A percentile compares a stretch with the other conserved stretches of the same genome.
These are phyloP conservation scores for Vanilla planifolia DNA, from an alignment of 106 monocot species.

Conservation along the genomic window DNA sequence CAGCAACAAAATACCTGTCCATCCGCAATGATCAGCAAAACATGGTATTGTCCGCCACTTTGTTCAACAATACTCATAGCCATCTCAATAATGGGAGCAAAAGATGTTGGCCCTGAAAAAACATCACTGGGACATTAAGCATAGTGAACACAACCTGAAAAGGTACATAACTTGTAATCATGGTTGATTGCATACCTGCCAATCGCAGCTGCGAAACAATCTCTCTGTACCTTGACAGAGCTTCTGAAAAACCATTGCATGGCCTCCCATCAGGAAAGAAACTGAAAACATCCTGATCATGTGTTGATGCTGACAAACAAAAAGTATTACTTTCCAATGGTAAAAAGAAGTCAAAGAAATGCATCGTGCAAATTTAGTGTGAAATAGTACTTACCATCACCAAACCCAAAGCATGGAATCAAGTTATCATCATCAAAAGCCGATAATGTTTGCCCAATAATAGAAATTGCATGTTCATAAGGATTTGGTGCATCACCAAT, in stretches of 20 bases:
- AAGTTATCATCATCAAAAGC: slow-evolving; percentile 79
- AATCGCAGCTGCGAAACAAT: slow-evolving; percentile 36
- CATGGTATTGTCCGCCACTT: slow-evolving; percentile 81
- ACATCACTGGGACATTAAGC: too few species aligned
- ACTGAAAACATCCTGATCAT: slow-evolving; percentile 52
- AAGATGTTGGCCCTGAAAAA: slow-evolving; percentile 64
- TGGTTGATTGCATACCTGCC: slow-evolving; percentile 24
- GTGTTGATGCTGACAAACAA: slow-evolving; percentile 45
- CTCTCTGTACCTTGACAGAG: slow-evolving; percentile 37
- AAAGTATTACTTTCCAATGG: background rate
- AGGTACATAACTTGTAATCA: background rate
- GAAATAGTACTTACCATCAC: slow-evolving; percentile 49
- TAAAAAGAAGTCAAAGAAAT: background rate
- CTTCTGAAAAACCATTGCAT: slow-evolving; percentile 50
- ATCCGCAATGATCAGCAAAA: slow-evolving; percentile 85
- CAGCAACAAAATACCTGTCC: slow-evolving; percentile 87
- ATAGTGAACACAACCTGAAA: background rate
- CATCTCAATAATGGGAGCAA: slow-evolving; percentile 81
- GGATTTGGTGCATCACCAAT: slow-evolving; percentile 51
- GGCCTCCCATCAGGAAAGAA: slow-evolving; percentile 40
- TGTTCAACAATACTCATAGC: slow-evolving; percentile 67
- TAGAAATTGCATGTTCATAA: slow-evolving; percentile 81
- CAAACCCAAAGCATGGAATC: slow-evolving; percentile 84
- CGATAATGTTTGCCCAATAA: slow-evolving; percentile 62
- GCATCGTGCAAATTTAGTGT: background rate